These are phyloP conservation scores for Annulohypoxylon stygium DNA, from an alignment of 495 filamentous ascomycete genomes.

Conservation along the genomic window DNA sequence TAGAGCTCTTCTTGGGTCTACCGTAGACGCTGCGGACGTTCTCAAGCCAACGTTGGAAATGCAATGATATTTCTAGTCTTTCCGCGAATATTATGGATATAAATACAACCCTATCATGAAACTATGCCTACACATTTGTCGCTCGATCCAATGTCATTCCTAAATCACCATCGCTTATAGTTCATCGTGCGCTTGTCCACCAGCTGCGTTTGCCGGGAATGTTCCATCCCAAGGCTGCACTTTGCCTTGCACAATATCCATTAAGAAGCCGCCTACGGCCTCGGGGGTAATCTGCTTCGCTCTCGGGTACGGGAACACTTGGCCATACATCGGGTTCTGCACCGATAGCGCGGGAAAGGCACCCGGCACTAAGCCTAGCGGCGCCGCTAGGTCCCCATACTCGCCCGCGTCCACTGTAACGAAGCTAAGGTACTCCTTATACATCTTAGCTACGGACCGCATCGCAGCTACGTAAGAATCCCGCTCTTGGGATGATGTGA, in stretches of 20 bases:
- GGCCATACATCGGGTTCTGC: slow-evolving; percentile 59
- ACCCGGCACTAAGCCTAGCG: slow-evolving; percentile 52
- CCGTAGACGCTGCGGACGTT: slow-evolving; percentile 29
- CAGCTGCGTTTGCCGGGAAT: slow-evolving; percentile 15
- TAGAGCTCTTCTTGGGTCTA: slow-evolving; percentile 54
- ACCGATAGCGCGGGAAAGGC: slow-evolving; percentile 54
- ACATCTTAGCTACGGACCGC: slow-evolving; percentile 61
- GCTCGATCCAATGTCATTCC: neutral
- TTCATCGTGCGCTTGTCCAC: slow-evolving; percentile 51
- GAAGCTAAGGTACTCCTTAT: slow-evolving; percentile 62
- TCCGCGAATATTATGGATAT: slow-evolving; percentile 1
- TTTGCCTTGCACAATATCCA: slow-evolving; percentile 59
- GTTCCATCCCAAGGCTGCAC: slow-evolving; percentile 56
- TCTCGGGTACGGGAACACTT: slow-evolving; percentile 56
- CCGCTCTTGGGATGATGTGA: slow-evolving; percentile 39
- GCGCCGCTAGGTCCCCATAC: slow-evolving; percentile 59
- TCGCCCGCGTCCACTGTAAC: slow-evolving; percentile 61
- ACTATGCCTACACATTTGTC: neutral
- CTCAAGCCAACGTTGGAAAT: neutral
- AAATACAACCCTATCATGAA: slow-evolving; percentile 9
- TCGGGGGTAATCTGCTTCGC: slow-evolving; percentile 51
- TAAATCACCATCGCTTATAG: slow-evolving; percentile 36
- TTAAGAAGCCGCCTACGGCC: slow-evolving; percentile 57
- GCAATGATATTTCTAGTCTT: slow-evolving; percentile 6
- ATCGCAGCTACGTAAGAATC: slow-evolving; percentile 52